Base-by-base conservation (phyloP, 345 rosid species). In the Acer yangbiense region DNA sequence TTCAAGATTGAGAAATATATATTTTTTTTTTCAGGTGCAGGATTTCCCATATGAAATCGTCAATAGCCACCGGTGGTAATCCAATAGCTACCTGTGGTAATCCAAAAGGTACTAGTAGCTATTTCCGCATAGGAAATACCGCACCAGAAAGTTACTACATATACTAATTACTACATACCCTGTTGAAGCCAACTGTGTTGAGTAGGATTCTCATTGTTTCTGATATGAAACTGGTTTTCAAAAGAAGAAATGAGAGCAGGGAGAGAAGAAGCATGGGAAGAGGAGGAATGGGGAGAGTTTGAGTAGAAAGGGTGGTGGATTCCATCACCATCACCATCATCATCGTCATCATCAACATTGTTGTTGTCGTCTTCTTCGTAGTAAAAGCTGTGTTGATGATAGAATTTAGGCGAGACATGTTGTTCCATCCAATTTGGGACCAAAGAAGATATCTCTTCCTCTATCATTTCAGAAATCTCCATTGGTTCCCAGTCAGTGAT, bases 401-500 rank as follows among this genome's bases (percentile, higher is more conserved):
- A 80, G 65, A 46, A 65, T 41, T 74, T 81, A 48, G 84, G 79
- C 13, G 80, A 65, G 79, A 77, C 86, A 43, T 71, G 74, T 4
- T 60, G 64, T 60, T 77, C 82, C 63, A 87, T 90, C 93, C 92
- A 90, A 69, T 78, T 82, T 7, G 98, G 98, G 44, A 91, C 88
- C 52, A 95, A 83, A 73, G 90, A 83, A 57, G 89, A 78, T 80
- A 93, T 87, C 83, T 92, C 91, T 62, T 90, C 87, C 80, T 92
- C 98, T 63, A 93, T 95, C 96, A 90, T 93, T 46, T 83, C 82
- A 13, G 99, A 90, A 25, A 93, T 92, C 77, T 91, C 95, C 62
- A 78, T 4, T 1, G 97, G 93, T 60, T 93, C 93, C 94, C 90
- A 89, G 65, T 92, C 93, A 9, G 77, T 69, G 41, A 95, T 95